phyloP scores from a whole-genome alignment of 768 basidiomycete species.

The Filobasidium floriforme region DNA sequence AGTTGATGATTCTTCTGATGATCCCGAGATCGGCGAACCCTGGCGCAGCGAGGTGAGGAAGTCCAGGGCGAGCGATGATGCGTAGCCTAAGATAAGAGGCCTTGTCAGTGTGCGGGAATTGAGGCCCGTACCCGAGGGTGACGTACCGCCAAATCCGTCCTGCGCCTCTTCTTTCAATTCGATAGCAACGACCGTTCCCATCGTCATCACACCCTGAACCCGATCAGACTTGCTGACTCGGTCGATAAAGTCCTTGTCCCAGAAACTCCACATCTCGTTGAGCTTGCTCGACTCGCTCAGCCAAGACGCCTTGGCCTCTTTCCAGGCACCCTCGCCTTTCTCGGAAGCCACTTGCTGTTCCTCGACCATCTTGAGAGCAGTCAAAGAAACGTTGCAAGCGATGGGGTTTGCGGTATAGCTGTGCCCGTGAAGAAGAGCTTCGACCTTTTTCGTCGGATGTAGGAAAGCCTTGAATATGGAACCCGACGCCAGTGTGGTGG shows the following conservation, averaged over 20 bases:
- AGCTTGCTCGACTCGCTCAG: slow-evolving; percentile 16
- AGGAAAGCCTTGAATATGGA: slow-evolving; percentile 73
- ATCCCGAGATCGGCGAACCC: slow-evolving; percentile 14
- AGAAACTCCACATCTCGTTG: slow-evolving; percentile 67
- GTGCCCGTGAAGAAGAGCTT: slow-evolving; percentile 87
- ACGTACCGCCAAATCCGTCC: slow-evolving; percentile 17
- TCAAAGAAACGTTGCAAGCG: slow-evolving; percentile 83
- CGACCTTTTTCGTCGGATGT: slow-evolving; percentile 60
- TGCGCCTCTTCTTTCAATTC: slow-evolving; percentile 51
- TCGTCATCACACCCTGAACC: slow-evolving; percentile 72
- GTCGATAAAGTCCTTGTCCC: slow-evolving; percentile 66
- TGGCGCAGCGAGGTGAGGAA: slow-evolving; percentile 54
- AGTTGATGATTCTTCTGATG: slow-evolving; percentile 46
- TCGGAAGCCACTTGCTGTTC: slow-evolving; percentile 41
- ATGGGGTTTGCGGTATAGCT: slow-evolving; percentile 91
- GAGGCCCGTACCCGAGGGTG: background rate
- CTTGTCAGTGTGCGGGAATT: background rate
- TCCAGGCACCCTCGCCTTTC: slow-evolving; percentile 54
- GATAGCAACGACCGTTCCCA: slow-evolving; percentile 78
- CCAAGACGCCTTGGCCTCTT: slow-evolving; percentile 59
- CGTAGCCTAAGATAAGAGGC: slow-evolving; percentile 47
- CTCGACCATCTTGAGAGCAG: slow-evolving; percentile 63
- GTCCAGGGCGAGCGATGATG: slow-evolving; percentile 58
- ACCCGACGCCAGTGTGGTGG: slow-evolving; percentile 72
- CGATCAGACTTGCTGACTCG: slow-evolving; percentile 53